Conservation (phyloP, 805 yeast genomes). For the Lachancea meyersii region DNA sequence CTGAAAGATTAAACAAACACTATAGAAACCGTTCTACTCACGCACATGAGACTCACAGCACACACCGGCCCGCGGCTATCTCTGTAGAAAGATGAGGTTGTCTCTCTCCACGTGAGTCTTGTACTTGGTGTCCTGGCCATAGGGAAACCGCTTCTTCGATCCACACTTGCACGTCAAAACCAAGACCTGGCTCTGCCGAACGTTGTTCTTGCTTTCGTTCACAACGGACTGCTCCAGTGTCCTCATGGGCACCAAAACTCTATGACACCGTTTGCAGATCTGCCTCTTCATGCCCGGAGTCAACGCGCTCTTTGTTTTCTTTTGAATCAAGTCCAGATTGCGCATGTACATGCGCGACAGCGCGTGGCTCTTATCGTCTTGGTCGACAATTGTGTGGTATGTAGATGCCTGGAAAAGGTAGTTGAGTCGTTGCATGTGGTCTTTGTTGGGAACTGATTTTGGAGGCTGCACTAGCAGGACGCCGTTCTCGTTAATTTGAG, state of each 20-base stretch:
- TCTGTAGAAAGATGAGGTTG: constrained; percentile 7
- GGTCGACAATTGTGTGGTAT: constrained; percentile 32
- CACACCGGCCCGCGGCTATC: constrained; percentile 3
- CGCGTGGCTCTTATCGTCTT: constrained; percentile 23
- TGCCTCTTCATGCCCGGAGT: constrained; percentile 62
- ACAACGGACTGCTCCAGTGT: constrained; percentile 28
- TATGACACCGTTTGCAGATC: constrained; percentile 61
- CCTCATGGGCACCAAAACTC: constrained; percentile 45
- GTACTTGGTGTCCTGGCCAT: constrained; percentile 50
- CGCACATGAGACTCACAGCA: neutral
- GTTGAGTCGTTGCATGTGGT: constrained; percentile 54
- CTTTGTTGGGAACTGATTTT: constrained; percentile 43
- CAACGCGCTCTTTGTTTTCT: constrained; percentile 58
- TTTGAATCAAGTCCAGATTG: constrained; percentile 54
- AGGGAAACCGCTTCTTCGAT: constrained; percentile 48
- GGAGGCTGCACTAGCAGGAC: constrained; percentile 30
- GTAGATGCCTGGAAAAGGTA: constrained; percentile 53
- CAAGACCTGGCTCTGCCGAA: constrained; percentile 41
- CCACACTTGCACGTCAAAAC: constrained; percentile 52
- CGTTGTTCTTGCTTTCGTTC: constrained; percentile 12
- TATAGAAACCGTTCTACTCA: neutral
- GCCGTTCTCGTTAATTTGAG: constrained; percentile 19
- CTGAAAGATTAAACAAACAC: neutral
- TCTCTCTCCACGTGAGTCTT: constrained; percentile 22
- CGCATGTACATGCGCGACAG: constrained; percentile 53